phyloP scores from a whole-genome alignment of 139 green algal species.

The Yamagishiella unicocca region DNA sequence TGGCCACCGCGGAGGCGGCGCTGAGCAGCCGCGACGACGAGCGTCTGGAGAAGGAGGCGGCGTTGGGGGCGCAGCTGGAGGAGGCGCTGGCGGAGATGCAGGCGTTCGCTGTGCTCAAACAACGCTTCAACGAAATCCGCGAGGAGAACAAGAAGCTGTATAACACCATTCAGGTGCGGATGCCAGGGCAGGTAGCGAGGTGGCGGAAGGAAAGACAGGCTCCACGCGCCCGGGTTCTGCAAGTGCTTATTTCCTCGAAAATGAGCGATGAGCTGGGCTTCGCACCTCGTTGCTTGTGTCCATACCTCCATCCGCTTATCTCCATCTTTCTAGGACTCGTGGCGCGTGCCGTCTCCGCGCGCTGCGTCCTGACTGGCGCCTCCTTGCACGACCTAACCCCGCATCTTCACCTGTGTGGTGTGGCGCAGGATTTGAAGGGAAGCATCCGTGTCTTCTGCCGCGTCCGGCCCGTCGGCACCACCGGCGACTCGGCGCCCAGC shows the following conservation, averaged over 20 bases:
- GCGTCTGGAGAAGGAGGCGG: slow-evolving; percentile 2
- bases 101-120: slow-evolving; percentile 3
- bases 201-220: too few species aligned
- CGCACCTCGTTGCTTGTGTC: too few species aligned
- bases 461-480: slow-evolving; percentile 77
- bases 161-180: slow-evolving; percentile 81
- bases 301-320: too few species aligned
- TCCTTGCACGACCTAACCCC: too few species aligned
- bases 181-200: too few species aligned
- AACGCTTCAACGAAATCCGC: slow-evolving; percentile 54
- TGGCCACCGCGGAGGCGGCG: neutral
- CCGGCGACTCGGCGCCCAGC: slow-evolving; percentile 68
- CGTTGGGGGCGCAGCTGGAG: slow-evolving; percentile 42
- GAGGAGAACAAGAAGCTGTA: slow-evolving; percentile 90
- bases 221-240: too few species aligned
- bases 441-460: slow-evolving; percentile 93
- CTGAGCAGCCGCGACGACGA: neutral
- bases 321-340: too few species aligned
- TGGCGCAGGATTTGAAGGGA: slow-evolving; percentile 79
- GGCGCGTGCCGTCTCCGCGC: too few species aligned
- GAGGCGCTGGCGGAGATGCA: slow-evolving; percentile 33
- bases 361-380: too few species aligned
- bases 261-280: too few species aligned
- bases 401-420: neutral
- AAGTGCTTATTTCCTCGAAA: too few species aligned